A percentile compares a stretch with the other conserved stretches of the same genome.
These are phyloP conservation scores for Kazachstania africana DNA, from an alignment of 805 yeast genomes.

Conservation along the genomic window DNA sequence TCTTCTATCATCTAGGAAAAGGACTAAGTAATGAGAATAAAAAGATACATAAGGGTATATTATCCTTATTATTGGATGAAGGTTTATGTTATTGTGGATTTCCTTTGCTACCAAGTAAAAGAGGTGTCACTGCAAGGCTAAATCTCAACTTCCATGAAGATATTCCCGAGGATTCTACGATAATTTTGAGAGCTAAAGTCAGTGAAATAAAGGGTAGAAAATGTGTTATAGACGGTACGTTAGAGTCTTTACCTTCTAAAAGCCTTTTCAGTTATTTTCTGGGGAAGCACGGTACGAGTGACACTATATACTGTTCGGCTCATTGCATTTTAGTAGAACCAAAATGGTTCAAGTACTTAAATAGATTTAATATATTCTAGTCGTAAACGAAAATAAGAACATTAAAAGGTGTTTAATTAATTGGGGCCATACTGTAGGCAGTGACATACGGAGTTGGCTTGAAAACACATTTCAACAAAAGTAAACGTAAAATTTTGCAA, in stretches of 20 bases:
- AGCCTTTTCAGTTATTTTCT: background rate
- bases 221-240: conserved; percentile 65
- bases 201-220: conserved; percentile 63
- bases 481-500: too few species aligned
- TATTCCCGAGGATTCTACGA: conserved; percentile 43
- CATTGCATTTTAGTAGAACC: conserved; percentile 74
- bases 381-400: too few species aligned
- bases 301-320: conserved; percentile 41
- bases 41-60: conserved; percentile 69
- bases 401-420: too few species aligned
- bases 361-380: conserved; percentile 35
- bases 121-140: conserved; percentile 83
- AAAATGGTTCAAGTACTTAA: conserved; percentile 67
- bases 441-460: too few species aligned
- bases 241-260: conserved; percentile 26
- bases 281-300: conserved; percentile 2
- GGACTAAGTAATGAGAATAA: conserved; percentile 57
- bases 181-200: conserved; percentile 59
- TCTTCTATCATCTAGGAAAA: conserved; percentile 62
- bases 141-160: conserved; percentile 45
- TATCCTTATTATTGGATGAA: conserved; percentile 75
- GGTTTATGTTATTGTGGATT: conserved; percentile 80
- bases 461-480: too few species aligned
- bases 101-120: conserved; percentile 59
- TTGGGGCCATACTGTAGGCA: too few species aligned